These are phyloP conservation scores for Backusella parvicylindrica DNA, from an alignment of 192 early-diverging fungal species.

Conservation along the genomic window DNA sequence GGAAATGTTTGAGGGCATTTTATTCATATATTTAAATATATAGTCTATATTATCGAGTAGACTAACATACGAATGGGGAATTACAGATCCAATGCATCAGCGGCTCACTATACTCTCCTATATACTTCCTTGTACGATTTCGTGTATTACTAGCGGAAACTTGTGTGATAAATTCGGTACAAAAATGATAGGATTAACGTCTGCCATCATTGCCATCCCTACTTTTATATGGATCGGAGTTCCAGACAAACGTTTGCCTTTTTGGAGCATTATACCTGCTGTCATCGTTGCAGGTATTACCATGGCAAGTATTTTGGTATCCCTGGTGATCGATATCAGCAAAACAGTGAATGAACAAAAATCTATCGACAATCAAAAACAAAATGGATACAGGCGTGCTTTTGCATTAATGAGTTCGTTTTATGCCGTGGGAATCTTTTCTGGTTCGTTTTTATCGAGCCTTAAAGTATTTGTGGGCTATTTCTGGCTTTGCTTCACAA, in stretches of 20 bases:
- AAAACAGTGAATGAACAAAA: neutral
- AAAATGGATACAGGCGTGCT: neutral
- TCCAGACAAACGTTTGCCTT: neutral
- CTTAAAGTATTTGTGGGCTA: neutral
- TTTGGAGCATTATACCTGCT: conserved; percentile 1
- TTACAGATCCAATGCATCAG: neutral
- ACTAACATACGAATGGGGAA: neutral
- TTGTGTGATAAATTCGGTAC: conserved; percentile 10
- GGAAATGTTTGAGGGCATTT: neutral
- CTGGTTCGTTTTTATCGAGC: neutral
- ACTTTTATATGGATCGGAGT: conserved; percentile 7
- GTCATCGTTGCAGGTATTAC: neutral
- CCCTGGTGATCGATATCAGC: neutral
- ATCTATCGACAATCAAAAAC: neutral
- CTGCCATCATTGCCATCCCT: neutral
- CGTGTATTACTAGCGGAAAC: neutral
- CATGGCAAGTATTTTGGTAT: neutral
- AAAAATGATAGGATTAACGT: conserved; percentile 1
- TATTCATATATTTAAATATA: neutral
- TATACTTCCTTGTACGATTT: neutral
- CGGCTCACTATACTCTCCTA: neutral
- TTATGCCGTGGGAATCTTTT: neutral
- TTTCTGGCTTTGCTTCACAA: conserved; percentile 1
- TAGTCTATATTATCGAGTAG: neutral
- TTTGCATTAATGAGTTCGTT: neutral